Evolutionary conservation across 257 asterid species (phyloP).

Genomic region (Solanum sitiens): DNA sequence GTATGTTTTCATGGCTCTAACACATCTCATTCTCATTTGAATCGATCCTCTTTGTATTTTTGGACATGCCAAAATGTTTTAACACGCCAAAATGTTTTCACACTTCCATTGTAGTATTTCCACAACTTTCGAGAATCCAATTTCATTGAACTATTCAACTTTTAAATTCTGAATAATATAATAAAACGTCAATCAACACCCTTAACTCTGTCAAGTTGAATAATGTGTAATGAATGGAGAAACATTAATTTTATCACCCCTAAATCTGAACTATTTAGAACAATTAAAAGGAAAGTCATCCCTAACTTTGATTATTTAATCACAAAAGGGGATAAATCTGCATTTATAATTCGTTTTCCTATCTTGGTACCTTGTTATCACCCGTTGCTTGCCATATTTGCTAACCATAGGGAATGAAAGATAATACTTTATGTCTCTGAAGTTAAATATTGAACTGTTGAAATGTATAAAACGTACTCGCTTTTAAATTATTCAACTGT

Average conservation of each 20-base stretch:
- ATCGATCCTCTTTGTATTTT: background rate
- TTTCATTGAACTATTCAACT: background rate
- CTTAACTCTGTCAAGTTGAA: background rate
- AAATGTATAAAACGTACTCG: background rate
- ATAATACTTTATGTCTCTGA: background rate
- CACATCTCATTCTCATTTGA: background rate
- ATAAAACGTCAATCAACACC: background rate
- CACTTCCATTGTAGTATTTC: background rate
- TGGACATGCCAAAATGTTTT: background rate
- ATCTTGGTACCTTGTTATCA: background rate
- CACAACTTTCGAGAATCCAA: background rate
- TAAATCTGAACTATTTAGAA: background rate
- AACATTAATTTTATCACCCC: background rate
- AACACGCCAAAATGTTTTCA: background rate
- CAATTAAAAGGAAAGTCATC: background rate
- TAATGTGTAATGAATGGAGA: background rate
- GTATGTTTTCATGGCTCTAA: conserved; percentile 12
- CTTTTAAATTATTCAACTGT: background rate
- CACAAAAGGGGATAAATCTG: background rate
- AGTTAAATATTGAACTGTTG: background rate
- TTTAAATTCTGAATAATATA: background rate
- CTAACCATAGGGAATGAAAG: background rate
- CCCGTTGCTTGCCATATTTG: background rate
- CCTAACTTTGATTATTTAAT: background rate
- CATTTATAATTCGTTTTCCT: background rate